Evolutionary conservation across 148 eudicot genomes (phyloP), one percentile per base, ranked within the genome.

Genomic region (Cornus suecica): DNA sequence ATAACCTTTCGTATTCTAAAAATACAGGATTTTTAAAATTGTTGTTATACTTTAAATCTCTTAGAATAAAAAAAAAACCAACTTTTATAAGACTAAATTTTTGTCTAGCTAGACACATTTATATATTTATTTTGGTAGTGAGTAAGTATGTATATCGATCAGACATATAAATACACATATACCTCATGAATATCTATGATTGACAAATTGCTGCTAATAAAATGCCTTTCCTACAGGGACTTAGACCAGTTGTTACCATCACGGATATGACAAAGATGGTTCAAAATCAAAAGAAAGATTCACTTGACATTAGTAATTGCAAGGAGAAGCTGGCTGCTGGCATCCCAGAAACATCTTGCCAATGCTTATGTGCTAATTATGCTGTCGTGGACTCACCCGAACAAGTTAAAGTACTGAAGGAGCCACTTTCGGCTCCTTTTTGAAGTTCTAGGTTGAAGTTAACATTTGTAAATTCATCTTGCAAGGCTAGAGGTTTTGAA

Each of bases 401-500:
- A 18, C 71, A 73, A 22, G 56, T 30, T 65, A n/a, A 68, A 32
- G 37, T 32, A 22, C 65, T 65, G 6, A 77, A 83, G 60, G 83
- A 80, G 76, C 83, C 83, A 13, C 30, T 77, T 14, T 80, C 83
- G 11, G 83, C 86, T 26, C 86, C 83, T 15, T 83, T 83, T 24
- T 25, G 15, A 45, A 45, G 9, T 14, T 45, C 10, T 8, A 11
- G 2, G 31, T 0, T 66, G 2, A 25, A 1, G 26, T 63, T 68
- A 13, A 4, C 48, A 34, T 22, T 11, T 6, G 24, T 23, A 66
- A 26, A 24, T 22, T 41, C 56, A 41, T 22, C 23, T 68, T 42
- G 24, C 13, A 22, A 34, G n/a, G 18, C 54, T 7, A 1, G 54
- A 48, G 54, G 54, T 48, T 48, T 48, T 48, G 54, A 16, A 16